Evolutionary conservation across 208 protist species (phyloP), one percentile per base, ranked within the genome.

Genomic region (Naegleria fowleri): DNA sequence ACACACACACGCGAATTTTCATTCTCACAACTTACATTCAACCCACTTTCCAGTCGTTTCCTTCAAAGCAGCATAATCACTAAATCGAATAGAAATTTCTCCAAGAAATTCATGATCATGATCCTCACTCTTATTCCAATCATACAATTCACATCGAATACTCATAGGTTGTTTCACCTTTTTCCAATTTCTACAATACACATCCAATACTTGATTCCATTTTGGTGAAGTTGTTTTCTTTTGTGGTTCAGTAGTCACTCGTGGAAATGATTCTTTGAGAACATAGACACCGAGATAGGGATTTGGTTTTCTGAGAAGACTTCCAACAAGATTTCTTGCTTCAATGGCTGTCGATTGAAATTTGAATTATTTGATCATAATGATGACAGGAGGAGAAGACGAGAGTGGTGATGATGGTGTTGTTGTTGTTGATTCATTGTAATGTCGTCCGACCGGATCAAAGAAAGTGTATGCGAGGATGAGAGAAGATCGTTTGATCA

Each of bases 21-120:
- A 16, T 11, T 22, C 13, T n/a, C 19, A 29, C 58, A 79, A 79
- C 67, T 36, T 36, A 79, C 16, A 33, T 58, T 88, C 85, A 36
- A 58, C 19, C 85, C 85, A 88, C 40, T 88, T 88, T 88, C 85
- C 85, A 39, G 39, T 88, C 6, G 85, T 58, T 58, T 29, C 33
- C 13, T 88, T 33, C 43, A 88, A 88, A 29, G 85, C 39, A 36
- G 19, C 33, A 39, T 88, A 39, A 38, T 88, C 85, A 36, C 33
- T 88, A 58, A 88, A 88, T 58, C 40, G 19, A 58, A 88, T 39
- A 38, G n/a, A 38, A 58, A 38, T 43, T 58, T 88, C n/a, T 38
- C 85, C 85, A 6, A 88, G 41, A 58, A 88, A 88, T 38, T 88
- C 85, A 88, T 88, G 85, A 22, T 48, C 29, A 88, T 88, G 85